Evolutionary conservation across 2,329 filamentous ascomycete genomes (phyloP), one percentile per base, ranked within the genome.

Genomic region (Fusarium virguliforme): DNA sequence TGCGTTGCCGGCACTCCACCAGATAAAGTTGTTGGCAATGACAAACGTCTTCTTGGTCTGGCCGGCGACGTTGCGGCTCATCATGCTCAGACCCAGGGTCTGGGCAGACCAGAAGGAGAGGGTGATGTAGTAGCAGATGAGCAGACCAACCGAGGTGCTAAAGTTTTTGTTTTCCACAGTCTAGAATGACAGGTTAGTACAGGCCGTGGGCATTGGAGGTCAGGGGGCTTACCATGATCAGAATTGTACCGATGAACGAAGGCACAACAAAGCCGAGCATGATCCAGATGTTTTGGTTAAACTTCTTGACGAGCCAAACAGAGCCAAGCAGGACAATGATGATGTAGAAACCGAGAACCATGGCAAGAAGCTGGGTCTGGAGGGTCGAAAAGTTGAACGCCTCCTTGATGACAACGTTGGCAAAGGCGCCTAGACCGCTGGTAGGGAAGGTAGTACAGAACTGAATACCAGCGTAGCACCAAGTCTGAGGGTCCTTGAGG

Each of bases 51-150:
- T 93, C 81, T 94, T 94, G 2, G 91, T 94, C 73, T 92, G 90
- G 0, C 92, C 92, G 28, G 89, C 92, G 9, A 93, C 83, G 75
- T 94, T 94, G 15, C 91, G 86, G 1, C 88, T 89, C 62, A 93
- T 85, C 83, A 94, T 86, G 13, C 89, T 90, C 73, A 94, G 85
- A 8, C 87, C 84, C 12, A 93, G 82, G 2, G 89, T 91, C 74
- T 92, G 88, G 0, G 91, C 91, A 0, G 91, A 90, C 91, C 91
- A 94, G 86, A 94, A 94, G 6, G 90, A 93, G 18, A 94, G 85
- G 0, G 89, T 91, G 67, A 94, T 91, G 81, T 94, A 94, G 84
- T 94, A 94, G 75, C 86, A 88, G 75, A 94, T 88, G 13, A 94
- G 82, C 1, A 94, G 85, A 6, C 92, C 92, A 30, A 90, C 85